Percentiles rank a stretch among this genome's conserved stretches.
phyloP scores from a whole-genome alignment of 305 asterid species.

The Fraxinus platypoda region DNA sequence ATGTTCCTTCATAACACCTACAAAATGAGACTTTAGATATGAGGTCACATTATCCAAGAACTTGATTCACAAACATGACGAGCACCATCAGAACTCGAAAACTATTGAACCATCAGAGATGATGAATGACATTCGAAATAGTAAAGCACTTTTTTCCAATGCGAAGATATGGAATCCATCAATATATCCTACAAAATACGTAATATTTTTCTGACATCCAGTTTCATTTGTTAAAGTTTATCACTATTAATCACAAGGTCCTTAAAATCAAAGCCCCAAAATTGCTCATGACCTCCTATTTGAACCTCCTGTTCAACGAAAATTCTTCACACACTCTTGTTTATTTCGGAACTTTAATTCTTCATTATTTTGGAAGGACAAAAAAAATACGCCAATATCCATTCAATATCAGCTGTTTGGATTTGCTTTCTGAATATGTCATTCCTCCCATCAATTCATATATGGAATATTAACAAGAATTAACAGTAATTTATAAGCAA shows the following conservation, averaged over 20 bases:
- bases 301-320: neutral
- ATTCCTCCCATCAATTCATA: neutral
- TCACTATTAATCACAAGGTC: neutral
- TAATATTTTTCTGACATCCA: neutral
- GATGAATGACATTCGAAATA: neutral
- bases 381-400: neutral
- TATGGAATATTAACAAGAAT: neutral
- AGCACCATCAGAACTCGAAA: neutral
- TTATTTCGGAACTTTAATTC: neutral
- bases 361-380: neutral
- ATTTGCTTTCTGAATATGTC: neutral
- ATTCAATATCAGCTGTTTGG: neutral
- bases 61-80: neutral
- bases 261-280: neutral
- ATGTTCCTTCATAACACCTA: constrained; percentile 40
- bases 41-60: neutral
- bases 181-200: neutral
- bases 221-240: neutral
- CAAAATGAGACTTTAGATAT: constrained; percentile 15
- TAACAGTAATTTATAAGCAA: neutral
- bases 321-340: neutral
- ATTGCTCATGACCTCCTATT: neutral
- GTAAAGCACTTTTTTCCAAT: neutral
- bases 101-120: neutral
- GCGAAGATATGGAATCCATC: neutral